phyloP scores from a whole-genome alignment of 2,329 filamentous ascomycete species.

The Boeremia exigua region DNA sequence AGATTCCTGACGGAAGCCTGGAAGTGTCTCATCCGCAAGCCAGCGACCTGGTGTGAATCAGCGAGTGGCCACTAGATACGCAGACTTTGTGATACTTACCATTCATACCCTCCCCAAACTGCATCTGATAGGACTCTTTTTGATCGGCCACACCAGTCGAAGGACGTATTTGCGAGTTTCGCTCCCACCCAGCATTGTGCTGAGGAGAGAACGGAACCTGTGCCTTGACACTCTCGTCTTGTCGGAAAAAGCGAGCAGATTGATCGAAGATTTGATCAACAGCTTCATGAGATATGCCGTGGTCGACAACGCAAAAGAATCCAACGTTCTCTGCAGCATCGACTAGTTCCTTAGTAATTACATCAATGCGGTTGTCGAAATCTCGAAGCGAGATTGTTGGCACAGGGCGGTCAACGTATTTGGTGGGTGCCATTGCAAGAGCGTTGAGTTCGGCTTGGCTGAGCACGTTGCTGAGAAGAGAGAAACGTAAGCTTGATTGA shows the following conservation, averaged over 20 bases:
- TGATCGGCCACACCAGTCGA: conserved; percentile 65
- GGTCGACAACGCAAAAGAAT: conserved; percentile 65
- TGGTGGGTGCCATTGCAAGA: conserved; percentile 25
- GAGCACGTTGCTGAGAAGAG: not conserved
- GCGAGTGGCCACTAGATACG: not conserved
- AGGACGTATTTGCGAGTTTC: conserved; percentile 63
- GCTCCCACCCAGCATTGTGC: conserved; percentile 67
- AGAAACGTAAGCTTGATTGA: not conserved
- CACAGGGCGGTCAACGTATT: conserved; percentile 22
- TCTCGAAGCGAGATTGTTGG: conserved; percentile 58
- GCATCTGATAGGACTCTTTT: conserved; percentile 69
- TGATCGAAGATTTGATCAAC: conserved; percentile 60
- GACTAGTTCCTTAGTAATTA: conserved; percentile 60
- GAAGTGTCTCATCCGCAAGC: conserved; percentile 56
- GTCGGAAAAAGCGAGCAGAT: conserved; percentile 61
- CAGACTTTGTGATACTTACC: conserved; percentile 32
- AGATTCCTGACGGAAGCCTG: conserved; percentile 56
- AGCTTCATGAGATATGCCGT: conserved; percentile 58
- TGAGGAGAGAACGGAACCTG: conserved; percentile 60
- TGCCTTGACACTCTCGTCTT: conserved; percentile 60
- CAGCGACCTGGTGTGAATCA: conserved; percentile 44
- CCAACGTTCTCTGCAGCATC: conserved; percentile 64
- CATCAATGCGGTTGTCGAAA: conserved; percentile 60
- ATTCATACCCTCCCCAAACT: conserved; percentile 63
- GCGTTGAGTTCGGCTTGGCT: conserved; percentile 1